phyloP scores from a whole-genome alignment of 768 basidiomycete genomes.

The Leucosporidium scottii region DNA sequence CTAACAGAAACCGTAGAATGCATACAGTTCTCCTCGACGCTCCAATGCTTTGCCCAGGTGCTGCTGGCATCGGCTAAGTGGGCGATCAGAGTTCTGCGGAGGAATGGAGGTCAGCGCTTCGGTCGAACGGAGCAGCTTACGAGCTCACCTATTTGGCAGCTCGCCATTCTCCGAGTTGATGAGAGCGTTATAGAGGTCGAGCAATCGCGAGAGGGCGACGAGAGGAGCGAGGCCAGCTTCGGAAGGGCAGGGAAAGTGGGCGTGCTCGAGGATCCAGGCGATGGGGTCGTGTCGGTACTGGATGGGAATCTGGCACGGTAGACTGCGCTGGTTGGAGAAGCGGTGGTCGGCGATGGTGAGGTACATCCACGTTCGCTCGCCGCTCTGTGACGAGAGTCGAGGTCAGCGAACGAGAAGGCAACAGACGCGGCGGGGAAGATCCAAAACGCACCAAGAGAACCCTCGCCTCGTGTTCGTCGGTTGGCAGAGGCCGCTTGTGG shows the following conservation, averaged over 20 bases:
- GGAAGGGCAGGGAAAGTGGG: constrained; percentile 1
- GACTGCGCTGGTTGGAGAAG: constrained; percentile 13
- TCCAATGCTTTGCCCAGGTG: constrained; percentile 8
- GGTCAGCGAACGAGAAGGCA: neutral
- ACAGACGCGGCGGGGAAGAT: too few species aligned
- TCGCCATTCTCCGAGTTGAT: neutral
- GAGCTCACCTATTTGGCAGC: neutral
- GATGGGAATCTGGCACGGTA: constrained; percentile 11
- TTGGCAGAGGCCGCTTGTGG: too few species aligned
- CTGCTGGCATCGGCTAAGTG: constrained; percentile 1
- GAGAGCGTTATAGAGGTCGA: constrained; percentile 12
- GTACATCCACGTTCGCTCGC: constrained; percentile 18
- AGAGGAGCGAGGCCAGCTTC: constrained; percentile 13
- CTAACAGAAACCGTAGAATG: too few species aligned
- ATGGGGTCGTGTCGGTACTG: neutral
- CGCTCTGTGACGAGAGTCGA: neutral
- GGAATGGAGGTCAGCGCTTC: too few species aligned
- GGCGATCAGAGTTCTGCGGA: neutral
- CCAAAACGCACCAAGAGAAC: too few species aligned
- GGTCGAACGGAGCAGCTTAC: too few species aligned
- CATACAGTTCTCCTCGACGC: neutral
- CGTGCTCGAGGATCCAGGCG: constrained; percentile 14
- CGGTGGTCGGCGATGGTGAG: constrained; percentile 18
- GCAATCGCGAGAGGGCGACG: constrained; percentile 11
- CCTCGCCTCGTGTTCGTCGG: too few species aligned